These are phyloP conservation scores for Martensiomyces pterosporus DNA, from an alignment of 192 early-diverging fungal genomes.

Conservation along the genomic window DNA sequence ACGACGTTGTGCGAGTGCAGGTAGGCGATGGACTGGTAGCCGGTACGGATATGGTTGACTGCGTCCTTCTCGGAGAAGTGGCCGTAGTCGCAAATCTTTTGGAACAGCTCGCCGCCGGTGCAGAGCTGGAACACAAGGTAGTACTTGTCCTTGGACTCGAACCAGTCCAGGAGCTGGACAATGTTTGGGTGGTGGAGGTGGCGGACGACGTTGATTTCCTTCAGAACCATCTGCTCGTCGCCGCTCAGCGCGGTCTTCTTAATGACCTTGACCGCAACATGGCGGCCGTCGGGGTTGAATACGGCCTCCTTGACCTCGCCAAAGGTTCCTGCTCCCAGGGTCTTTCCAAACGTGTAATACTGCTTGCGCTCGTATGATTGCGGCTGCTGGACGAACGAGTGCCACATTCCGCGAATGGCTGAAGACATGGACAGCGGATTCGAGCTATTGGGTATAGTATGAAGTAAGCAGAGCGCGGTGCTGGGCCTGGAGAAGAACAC, in stretches of 20 bases:
- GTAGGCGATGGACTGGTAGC: constrained; percentile 74
- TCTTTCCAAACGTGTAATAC: constrained; percentile 59
- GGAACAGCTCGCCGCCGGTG: constrained; percentile 86
- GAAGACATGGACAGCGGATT: too few relatives aligned
- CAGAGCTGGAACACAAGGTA: constrained; percentile 75
- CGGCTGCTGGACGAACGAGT: constrained; percentile 45
- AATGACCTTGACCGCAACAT: constrained; percentile 91
- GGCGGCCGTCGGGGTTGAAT: constrained; percentile 63
- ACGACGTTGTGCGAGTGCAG: constrained; percentile 85
- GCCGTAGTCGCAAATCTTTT: constrained; percentile 73
- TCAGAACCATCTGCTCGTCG: constrained; percentile 83
- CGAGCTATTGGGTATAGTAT: not conserved
- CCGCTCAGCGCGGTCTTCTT: constrained; percentile 76
- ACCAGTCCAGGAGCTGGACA: constrained; percentile 70
- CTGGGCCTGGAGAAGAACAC: too few relatives aligned
- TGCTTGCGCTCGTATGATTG: constrained; percentile 64
- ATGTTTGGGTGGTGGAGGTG: constrained; percentile 85
- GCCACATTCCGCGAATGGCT: constrained; percentile 48
- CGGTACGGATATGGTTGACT: constrained; percentile 65
- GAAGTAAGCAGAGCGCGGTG: constrained; percentile 3
- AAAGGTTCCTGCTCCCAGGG: constrained; percentile 68
- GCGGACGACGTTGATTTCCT: constrained; percentile 86
- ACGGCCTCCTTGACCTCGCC: constrained; percentile 68
- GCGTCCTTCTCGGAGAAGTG: constrained; percentile 82
- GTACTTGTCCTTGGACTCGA: constrained; percentile 71